Evolutionary conservation across 2,329 filamentous ascomycete species (phyloP).

Genomic region (Aspergillus fijiensis): DNA sequence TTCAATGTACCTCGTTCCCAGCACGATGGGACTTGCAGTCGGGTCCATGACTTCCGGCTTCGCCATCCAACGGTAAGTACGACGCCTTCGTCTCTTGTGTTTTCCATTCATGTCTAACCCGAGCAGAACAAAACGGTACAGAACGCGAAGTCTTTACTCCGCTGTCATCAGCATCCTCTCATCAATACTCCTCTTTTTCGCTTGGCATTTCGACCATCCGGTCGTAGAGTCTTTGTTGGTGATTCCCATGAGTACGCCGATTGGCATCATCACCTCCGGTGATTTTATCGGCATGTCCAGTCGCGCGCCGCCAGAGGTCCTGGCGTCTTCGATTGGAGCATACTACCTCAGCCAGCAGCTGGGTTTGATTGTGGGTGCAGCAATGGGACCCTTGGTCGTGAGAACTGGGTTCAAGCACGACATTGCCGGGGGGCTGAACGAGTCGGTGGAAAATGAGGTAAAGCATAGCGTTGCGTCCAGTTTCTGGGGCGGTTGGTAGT

Average conservation of each 20-base stretch:
- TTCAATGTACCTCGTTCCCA: background rate
- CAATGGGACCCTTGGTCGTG: background rate
- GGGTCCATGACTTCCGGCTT: background rate
- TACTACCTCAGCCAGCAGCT: slow-evolving; percentile 9
- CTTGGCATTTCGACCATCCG: background rate
- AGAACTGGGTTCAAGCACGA: slow-evolving; percentile 1
- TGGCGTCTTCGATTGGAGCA: slow-evolving; percentile 1
- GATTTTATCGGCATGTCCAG: slow-evolving; percentile 5
- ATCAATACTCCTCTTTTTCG: background rate
- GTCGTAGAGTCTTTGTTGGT: slow-evolving; percentile 4
- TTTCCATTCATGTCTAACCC: background rate
- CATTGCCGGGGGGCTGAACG: background rate
- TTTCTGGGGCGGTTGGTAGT: too few relatives aligned
- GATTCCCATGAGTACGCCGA: slow-evolving; percentile 5
- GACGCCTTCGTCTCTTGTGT: too few relatives aligned
- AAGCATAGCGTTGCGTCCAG: too few relatives aligned
- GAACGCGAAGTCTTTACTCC: background rate
- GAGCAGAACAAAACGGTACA: slow-evolving; percentile 1
- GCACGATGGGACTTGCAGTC: slow-evolving; percentile 1
- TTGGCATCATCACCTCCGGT: background rate
- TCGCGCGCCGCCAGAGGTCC: background rate
- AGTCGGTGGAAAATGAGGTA: background rate
- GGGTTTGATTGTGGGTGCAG: slow-evolving; percentile 2
- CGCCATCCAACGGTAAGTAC: background rate
- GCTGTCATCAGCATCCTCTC: background rate